Evolutionary conservation across 2,329 filamentous ascomycete genomes (phyloP), one percentile per base, ranked within the genome.

Genomic region (Fusarium pseudocircinatum): DNA sequence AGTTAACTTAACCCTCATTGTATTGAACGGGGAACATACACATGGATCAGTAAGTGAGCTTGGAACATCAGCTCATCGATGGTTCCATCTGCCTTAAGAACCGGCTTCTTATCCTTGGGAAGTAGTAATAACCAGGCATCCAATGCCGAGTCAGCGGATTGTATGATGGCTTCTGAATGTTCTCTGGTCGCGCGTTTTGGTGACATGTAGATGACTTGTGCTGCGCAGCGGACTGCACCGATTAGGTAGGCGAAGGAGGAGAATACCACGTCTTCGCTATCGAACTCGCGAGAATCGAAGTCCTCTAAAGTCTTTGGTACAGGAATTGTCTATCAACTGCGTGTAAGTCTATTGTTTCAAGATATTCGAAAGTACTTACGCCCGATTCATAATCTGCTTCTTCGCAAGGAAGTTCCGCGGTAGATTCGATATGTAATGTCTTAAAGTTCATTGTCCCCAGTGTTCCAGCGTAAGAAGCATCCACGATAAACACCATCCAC

Each of bases 401-500:
- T 70, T 93, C 90, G 62, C 91, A 92, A 0, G 92, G 92, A 7
- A 94, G 82, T 1, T 87, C 84, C 1, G 90, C 87, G 26, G 90
- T 88, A 2, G 86, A 84, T 4, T 85, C 80, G 1, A 91, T 81
- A 43, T 83, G 82, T 2, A 78, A 54, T 0, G 78, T 76, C 2
- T 75, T 69, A 20, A 83, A 81, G 1, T 70, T 75, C 53, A 76
- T 72, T 0, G 62, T 75, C 0, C 81, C 75, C 30, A 78, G 39
- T 0, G 81, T 83, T 2, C 77, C 81, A 1, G 79, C 78, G 15
- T 81, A 81, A n/a, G 77, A 80, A 42, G 87, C 89, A 78, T 93
- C 92, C 3, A 89, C 82, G 11, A 89, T 85, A 74, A 88, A 92
- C 43, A 94, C 78, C 76, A 89, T 88, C 92, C 92, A 94, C 92